These are phyloP conservation scores for Ceratorhiza oryzae-sativae DNA, from an alignment of 1,284 basidiomycete genomes.

Conservation along the genomic window DNA sequence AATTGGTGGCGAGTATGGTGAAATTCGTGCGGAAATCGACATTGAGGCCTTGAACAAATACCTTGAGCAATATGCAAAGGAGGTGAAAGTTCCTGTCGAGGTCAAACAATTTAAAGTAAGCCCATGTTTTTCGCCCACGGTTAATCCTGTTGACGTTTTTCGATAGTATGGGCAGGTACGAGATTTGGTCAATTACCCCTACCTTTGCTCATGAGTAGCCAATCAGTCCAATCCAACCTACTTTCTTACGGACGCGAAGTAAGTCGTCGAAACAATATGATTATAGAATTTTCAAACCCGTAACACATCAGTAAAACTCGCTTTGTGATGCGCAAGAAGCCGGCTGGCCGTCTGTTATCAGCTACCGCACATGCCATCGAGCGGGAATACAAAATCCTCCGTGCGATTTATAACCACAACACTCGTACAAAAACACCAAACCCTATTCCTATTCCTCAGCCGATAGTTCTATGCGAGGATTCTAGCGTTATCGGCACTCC, in stretches of 20 bases:
- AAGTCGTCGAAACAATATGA: slow-evolving; percentile 44
- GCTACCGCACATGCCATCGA: slow-evolving; percentile 94
- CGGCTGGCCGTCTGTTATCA: slow-evolving; percentile 85
- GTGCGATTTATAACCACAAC: slow-evolving; percentile 79
- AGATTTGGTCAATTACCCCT: background rate
- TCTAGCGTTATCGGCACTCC: slow-evolving; percentile 79
- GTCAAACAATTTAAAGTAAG: slow-evolving; percentile 92
- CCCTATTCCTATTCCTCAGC: slow-evolving; percentile 85
- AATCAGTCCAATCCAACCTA: slow-evolving; percentile 93
- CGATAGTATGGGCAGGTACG: slow-evolving; percentile 78
- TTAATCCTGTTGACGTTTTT: slow-evolving; percentile 26
- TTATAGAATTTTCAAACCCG: slow-evolving; percentile 28
- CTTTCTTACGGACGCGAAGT: slow-evolving; percentile 80
- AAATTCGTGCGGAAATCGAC: slow-evolving; percentile 62
- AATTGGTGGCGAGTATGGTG: slow-evolving; percentile 69
- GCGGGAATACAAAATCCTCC: slow-evolving; percentile 85
- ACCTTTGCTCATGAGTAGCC: slow-evolving; percentile 37
- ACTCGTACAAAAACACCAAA: slow-evolving; percentile 74
- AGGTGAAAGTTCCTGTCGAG: slow-evolving; percentile 70
- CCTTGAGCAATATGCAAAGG: slow-evolving; percentile 64
- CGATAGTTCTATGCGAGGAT: slow-evolving; percentile 85
- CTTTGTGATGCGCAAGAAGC: slow-evolving; percentile 94
- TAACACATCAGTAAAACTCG: slow-evolving; percentile 57
- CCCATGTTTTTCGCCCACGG: slow-evolving; percentile 29
- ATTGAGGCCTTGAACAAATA: slow-evolving; percentile 71